phyloP scores from a whole-genome alignment of 2,329 filamentous ascomycete genomes.

The Tolypocladium endophyticum region DNA sequence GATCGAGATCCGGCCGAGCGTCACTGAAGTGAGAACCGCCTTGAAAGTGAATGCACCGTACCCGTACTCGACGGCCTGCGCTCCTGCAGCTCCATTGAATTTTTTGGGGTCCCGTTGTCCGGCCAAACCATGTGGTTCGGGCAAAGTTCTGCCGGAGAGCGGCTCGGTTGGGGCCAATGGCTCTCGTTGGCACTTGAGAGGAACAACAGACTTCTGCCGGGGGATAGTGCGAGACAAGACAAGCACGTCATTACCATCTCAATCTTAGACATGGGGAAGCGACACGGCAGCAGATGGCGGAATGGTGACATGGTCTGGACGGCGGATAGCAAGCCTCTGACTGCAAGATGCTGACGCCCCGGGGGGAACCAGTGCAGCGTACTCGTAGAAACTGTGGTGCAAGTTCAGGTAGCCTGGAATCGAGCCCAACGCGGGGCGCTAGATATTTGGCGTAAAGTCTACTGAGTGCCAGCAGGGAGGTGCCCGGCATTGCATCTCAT shows the following conservation, averaged over 20 bases:
- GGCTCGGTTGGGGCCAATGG: background rate
- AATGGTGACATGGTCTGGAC: background rate
- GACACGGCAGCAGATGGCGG: background rate
- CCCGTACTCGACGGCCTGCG: background rate
- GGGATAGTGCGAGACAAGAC: background rate
- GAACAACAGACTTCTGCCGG: background rate
- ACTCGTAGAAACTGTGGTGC: too few species aligned
- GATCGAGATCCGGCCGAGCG: background rate
- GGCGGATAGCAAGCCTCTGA: background rate
- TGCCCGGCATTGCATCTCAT: background rate
- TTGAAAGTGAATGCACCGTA: background rate
- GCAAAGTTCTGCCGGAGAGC: background rate
- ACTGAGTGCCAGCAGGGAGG: background rate
- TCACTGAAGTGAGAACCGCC: background rate
- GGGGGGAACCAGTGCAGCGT: too few species aligned
- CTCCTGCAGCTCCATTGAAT: background rate
- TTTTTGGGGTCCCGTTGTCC: background rate
- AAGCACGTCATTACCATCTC: background rate
- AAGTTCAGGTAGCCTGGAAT: background rate
- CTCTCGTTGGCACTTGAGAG: background rate
- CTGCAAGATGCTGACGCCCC: too few species aligned
- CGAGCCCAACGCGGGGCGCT: background rate
- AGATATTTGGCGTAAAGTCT: background rate
- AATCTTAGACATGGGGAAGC: background rate
- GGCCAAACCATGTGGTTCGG: background rate